Conservation (phyloP, 108 stramenopile genomes). For the Poteriospumella lacustris region DNA sequence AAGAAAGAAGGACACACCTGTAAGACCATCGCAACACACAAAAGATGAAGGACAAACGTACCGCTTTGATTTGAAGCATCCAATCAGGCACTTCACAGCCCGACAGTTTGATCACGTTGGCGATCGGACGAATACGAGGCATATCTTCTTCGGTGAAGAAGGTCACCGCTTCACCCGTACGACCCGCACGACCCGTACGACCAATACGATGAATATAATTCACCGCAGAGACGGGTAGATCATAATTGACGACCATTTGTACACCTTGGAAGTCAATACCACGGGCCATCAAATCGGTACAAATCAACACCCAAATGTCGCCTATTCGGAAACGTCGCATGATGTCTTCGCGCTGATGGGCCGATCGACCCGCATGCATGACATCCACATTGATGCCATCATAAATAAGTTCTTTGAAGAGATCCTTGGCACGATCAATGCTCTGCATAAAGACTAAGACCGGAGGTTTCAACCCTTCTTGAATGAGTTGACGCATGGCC, state of each 20-base stretch:
- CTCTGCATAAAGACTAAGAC: constrained; percentile 83
- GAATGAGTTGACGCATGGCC: constrained; percentile 61
- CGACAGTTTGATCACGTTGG: constrained; percentile 83
- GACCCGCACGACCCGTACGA: constrained; percentile 83
- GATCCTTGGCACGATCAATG: constrained; percentile 87
- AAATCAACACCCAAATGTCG: constrained; percentile 93
- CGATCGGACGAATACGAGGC: constrained; percentile 72
- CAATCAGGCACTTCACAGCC: constrained; percentile 64
- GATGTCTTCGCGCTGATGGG: constrained; percentile 73
- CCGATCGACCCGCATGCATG: constrained; percentile 81
- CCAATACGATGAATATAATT: constrained; percentile 94
- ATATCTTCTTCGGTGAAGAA: constrained; percentile 82
- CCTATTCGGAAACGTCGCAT: constrained; percentile 85
- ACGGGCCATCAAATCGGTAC: constrained; percentile 91
- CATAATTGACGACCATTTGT: constrained; percentile 93
- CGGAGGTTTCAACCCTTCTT: constrained; percentile 72
- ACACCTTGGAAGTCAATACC: constrained; percentile 97
- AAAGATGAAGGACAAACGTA: background rate
- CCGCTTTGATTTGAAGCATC: constrained; percentile 24
- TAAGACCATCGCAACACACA: background rate
- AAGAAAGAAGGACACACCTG: background rate
- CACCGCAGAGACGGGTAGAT: constrained; percentile 80
- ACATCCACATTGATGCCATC: constrained; percentile 86
- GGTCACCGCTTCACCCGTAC: constrained; percentile 85
- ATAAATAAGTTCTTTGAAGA: constrained; percentile 84